Evolutionary conservation across 768 basidiomycete species (phyloP).

Genomic region (Tephrocybe rancida): DNA sequence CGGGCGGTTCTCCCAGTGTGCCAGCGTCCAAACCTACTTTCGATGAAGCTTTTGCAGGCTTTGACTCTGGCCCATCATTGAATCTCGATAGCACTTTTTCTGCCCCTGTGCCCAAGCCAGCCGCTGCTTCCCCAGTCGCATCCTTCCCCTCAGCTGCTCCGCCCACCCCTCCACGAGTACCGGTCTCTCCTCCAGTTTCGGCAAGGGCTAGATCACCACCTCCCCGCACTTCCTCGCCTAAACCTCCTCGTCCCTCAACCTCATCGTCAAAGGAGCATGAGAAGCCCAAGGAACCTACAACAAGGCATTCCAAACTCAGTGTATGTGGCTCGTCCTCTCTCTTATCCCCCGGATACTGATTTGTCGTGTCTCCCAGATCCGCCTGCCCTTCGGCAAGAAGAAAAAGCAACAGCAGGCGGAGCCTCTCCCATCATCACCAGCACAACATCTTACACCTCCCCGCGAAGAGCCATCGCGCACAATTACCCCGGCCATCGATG

Average conservation of each 20-base stretch:
- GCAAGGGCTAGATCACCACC: conserved; percentile 47
- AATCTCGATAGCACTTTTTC: conserved; percentile 42
- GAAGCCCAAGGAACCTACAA: conserved; percentile 55
- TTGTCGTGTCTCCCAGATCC: conserved; percentile 44
- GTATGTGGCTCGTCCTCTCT: conserved; percentile 45
- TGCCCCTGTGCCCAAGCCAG: conserved; percentile 22
- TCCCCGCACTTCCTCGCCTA: conserved; percentile 58
- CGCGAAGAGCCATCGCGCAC: conserved; percentile 44
- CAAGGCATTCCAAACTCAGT: conserved; percentile 74
- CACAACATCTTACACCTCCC: conserved; percentile 42
- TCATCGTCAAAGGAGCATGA: conserved; percentile 65
- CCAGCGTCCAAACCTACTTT: conserved; percentile 27
- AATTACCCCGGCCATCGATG: conserved; percentile 58
- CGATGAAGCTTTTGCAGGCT: conserved; percentile 61
- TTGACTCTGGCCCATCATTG: conserved; percentile 39
- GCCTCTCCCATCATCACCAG: conserved; percentile 43
- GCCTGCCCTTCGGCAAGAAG: conserved; percentile 77
- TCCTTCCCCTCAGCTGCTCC: conserved; percentile 25
- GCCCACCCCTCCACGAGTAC: conserved; percentile 36
- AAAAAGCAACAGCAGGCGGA: conserved; percentile 63
- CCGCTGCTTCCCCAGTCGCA: conserved; percentile 19
- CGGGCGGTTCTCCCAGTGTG: neutral
- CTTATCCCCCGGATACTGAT: neutral
- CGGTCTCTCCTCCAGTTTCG: conserved; percentile 40
- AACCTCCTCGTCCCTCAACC: conserved; percentile 58